Base-by-base conservation (phyloP, 805 yeast species). In the Monosporozyma servazzii region DNA sequence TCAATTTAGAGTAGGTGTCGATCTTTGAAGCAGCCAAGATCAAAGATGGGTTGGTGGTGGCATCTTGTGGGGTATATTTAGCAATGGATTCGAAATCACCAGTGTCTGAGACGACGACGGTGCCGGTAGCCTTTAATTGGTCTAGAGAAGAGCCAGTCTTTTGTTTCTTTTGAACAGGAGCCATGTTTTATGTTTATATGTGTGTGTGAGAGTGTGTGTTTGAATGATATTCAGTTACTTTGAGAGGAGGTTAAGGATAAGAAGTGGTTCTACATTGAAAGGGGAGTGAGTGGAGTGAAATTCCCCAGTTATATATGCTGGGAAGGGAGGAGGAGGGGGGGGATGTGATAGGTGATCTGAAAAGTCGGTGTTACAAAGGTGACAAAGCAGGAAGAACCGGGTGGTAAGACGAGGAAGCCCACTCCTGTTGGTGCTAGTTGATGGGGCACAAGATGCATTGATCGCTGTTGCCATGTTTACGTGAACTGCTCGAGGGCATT, bases 11-110 rank as follows among this genome's bases (percentile, higher is more conserved):
- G 75, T 91, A 91, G 68, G 84, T 88, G 48, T 88, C 72, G 75
- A 88, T 86, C 72, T 84, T 85, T 51, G 97, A 67, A 53, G 99
- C 99, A 59, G 97, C 97, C 63, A 91, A 77, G 66, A 91, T 91
- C 75, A 91, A 79, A 30, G 97, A 88, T 60, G 99, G 99, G 78
- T 91, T 91, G 71, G 99, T 91, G 66, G 99, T 91, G 58, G 98
- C 96, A 73, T 91, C 98, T 77, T 91, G 97, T 60, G 99, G 98
- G 63, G 93, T 88, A 78, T 84, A 91, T 74, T 88, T 88, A 67
- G 96, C 96, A 70, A 91, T 91, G 59, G 93, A 84, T 72, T 88
- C 96, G 70, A 91, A 91, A 74, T 91, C 97, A 74, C 98, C 98
- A 56, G 98, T 89, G 78, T 91, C 99, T 60, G 98, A 86, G 68